Evolutionary conservation across 2,329 filamentous ascomycete species (phyloP), one percentile per base, ranked within the genome.

Genomic region (Fusarium buharicum): DNA sequence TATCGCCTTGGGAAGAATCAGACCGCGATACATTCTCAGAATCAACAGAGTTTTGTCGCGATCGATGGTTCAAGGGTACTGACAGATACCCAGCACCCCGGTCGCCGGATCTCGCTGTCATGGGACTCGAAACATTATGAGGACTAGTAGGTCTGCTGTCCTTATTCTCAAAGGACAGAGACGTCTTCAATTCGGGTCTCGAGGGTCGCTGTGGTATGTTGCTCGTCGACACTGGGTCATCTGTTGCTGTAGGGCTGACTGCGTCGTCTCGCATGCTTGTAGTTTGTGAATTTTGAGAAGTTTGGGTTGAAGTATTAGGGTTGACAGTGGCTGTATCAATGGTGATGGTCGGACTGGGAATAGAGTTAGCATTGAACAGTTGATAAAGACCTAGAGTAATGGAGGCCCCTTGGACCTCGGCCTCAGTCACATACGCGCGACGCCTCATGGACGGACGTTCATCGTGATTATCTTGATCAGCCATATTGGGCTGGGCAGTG

Each of bases 91-190:
- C 80, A 66, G 81, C 72, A 53, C 76, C 72, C 68, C 80, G 72
- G 75, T 87, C 76, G 75, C 75, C 78, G 16, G 73, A 75, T 14
- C 77, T 77, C 16, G 80, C 75, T 12, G 84, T 62, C 9, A 86
- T 78, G 1, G 84, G 84, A 60, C 79, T 86, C 24, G 87, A 90
- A 45, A 92, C 82, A 77, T 91, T 92, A 74, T 91, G 88, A 9
- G 89, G 88, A 63, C 89, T 91, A 12, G 85, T 88, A 2, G 89
- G 89, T 55, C 87, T 81, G 72, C 85, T 89, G 59, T 89, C 86
- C 64, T 79, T 83, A 74, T 82, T 86, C 17, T 91, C 89, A 66
- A 90, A 88, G 2, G 87, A 87, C 33, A 81, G 80, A n/a, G 83
- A 79, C 13, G 80, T 77, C 59, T 82, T 80, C 36, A 84, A 71